Base-by-base conservation (phyloP, 140 eudicot species). In the Stevia rebaudiana region DNA sequence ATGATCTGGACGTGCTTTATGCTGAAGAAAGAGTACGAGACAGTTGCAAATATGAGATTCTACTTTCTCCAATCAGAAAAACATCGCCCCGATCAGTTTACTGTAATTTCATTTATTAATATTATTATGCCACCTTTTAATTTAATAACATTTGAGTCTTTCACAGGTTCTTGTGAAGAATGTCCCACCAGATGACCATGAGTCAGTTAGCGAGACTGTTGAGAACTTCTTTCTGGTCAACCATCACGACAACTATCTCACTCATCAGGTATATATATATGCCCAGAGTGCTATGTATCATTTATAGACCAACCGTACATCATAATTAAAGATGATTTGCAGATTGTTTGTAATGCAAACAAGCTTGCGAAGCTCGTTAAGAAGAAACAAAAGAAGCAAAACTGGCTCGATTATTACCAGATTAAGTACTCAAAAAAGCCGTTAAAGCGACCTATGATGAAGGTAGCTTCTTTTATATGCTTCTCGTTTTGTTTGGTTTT, bases 371-470 rank as follows among this genome's bases (percentile, higher is more conserved):
- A 85, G 53, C 60, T 89, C 60, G 95, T 89, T 5, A 78, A 81
- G 63, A 70, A 57, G 76, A 89, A 71, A 82, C 77, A 72, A 54
- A 85, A 80, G 42, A 78, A 83, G 83, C 86, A 83, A 63, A 89
- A 89, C 61, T 89, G 97, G 97, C 95, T 86, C 15, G 97, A 86
- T 23, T 89, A 85, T 69, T 89, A 89, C 78, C 81, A 89, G 31
- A 61, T 89, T 43, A 89, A 83, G 63, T 83, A 78, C 77, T 61
- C 88, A 47, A 85, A 91, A 68, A 77, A 83, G 40, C 88, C 79
- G 22, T 78, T 79, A 15, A 74, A 56, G 63, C 83, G 91, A 52
- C 97, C 97, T 22, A 67, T 30, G 73, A 86, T 71, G 66, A 92
- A 92, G 95, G 98, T 87, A 74, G 2, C 1, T 11, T 42, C 50